A percentile compares a stretch with the other conserved stretches of the same genome.
phyloP scores from a whole-genome alignment of 2,329 filamentous ascomycete genomes.

The Alternaria gansuensis region DNA sequence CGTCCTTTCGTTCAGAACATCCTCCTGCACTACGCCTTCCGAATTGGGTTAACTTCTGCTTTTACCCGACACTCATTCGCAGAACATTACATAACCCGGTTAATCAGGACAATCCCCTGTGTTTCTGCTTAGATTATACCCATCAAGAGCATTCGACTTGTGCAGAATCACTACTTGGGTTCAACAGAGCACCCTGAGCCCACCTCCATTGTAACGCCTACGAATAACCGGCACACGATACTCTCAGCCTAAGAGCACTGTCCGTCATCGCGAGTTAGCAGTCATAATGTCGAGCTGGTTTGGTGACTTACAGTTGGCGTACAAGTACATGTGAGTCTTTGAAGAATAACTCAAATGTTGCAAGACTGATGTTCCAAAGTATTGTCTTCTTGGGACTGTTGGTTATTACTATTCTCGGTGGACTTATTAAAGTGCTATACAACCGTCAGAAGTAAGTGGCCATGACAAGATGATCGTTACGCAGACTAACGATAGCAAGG shows the following conservation, averaged over 20 bases:
- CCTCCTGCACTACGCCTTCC: slow-evolving; percentile 20
- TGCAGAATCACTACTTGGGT: not conserved
- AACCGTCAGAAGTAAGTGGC: slow-evolving; percentile 49
- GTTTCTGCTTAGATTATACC: not conserved
- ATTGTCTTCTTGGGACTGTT: slow-evolving; percentile 48
- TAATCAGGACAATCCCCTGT: slow-evolving; percentile 17
- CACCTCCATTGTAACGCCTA: not conserved
- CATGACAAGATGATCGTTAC: not conserved
- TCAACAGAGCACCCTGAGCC: not conserved
- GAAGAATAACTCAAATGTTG: not conserved
- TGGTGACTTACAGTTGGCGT: slow-evolving; percentile 47
- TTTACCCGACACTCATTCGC: slow-evolving; percentile 25
- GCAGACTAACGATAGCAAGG: slow-evolving; percentile 31
- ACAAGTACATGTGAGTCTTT: slow-evolving; percentile 49
- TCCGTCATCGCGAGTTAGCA: not conserved
- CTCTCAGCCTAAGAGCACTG: not conserved
- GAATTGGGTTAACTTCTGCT: slow-evolving; percentile 27
- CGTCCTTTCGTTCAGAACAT: slow-evolving; percentile 46
- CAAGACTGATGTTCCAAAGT: slow-evolving; percentile 35
- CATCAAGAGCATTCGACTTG: too few species aligned
- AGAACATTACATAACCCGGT: slow-evolving; percentile 7
- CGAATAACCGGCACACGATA: not conserved
- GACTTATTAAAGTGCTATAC: slow-evolving; percentile 48
- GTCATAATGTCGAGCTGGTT: slow-evolving; percentile 42
- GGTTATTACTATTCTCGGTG: slow-evolving; percentile 44